Base-by-base conservation (phyloP, 768 basidiomycete genomes). In the Tricholoma bakamatsutake region DNA sequence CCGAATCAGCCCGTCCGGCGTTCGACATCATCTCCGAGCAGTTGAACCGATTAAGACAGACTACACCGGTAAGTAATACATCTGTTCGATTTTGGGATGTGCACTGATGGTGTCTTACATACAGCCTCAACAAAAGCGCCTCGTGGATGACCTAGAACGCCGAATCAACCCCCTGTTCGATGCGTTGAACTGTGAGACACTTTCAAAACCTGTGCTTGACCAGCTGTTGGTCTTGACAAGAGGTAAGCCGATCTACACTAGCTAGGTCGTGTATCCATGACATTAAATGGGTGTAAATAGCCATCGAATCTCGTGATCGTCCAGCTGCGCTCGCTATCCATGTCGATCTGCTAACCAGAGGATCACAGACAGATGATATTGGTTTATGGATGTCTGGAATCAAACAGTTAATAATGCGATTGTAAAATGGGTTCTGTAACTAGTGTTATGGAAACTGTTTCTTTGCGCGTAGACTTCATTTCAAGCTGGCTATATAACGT, bases 101-200 rank as follows among this genome's bases (percentile, higher is more conserved):
- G 52, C 34, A 3, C 42, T 37, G 31, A 17, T 21, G 49, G 31
- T 51, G 33, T 21, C 28, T 55, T 9, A 35, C 46, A n/a, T 46
- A 18, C 65, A 93, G 90, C 80, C 88, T 4, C 83, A 87, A 63
- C 88, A 95, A 75, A 88, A 87, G 67, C 85, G 90, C 33, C 77
- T 94, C 60, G 84, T 83, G 0, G 92, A 93, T 50, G 94, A 96
- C 62, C 79, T 94, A 4, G 93, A 95, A 66, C 81, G 92, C 17
- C 80, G 95, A 31, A 76, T 96, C 62, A 93, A 87, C 65, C 80
- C 85, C 0, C 70, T 98, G 45, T 97, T 95, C 64, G 95, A 97
- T 66, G 87, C 85, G n/a, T 71, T 98, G 62, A 97, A 98, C 69
- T 93, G 91, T 65, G 79, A 93, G 62, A 88, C 89, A 6, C 66